Base-by-base conservation (phyloP, 2,329 filamentous ascomycete species). In the Colletotrichum chlorophyti region DNA sequence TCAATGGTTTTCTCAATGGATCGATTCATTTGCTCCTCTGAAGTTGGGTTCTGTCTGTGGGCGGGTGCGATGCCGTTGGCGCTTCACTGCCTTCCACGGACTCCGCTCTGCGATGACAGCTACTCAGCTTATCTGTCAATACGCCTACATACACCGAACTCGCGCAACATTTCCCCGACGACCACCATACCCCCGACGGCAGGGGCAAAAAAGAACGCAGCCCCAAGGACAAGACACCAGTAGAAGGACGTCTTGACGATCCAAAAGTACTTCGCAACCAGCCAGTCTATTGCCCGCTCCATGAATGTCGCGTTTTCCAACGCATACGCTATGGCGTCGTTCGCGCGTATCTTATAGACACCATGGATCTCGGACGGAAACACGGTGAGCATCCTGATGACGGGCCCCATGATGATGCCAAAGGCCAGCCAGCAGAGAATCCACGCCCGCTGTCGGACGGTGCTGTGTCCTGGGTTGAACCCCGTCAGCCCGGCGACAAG, bases 311-410 rank as follows among this genome's bases (percentile, higher is more conserved):
- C 43, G 12, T 43, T 59, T 9, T 59, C 51, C 6, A 55, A 26
- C 7, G 51, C 55, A n/a, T 59, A 55, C 38, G 55, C 55, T 49
- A 59, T 55, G 19, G 51, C 51, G 12, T 49, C 55, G 43, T 59
- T 59, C 0, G 55, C 51, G 15, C 51, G 43, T 11, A 59, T 59
- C 17, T 49, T 49, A 26, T 59, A 59, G 1, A 59, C 55, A 26
- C 51, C 55, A 17, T 49, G 51, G 9, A 59, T 15, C 3, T 59
- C 55, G 6, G 51, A 55, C 6, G 57, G 51, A 27, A 59, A 59
- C 3, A 55, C 47, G 0, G 43, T 46, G 19, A 42, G 46, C 3
- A 55, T 29, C 11, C 51, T 49, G 21, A 55, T 50, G 12, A 59
- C 17, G 4, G 51, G 51, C 1, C 57, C 55, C 57, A 57, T 59